phyloP scores from a whole-genome alignment of 2,329 filamentous ascomycete species.

The Zymoseptoria brevis region DNA sequence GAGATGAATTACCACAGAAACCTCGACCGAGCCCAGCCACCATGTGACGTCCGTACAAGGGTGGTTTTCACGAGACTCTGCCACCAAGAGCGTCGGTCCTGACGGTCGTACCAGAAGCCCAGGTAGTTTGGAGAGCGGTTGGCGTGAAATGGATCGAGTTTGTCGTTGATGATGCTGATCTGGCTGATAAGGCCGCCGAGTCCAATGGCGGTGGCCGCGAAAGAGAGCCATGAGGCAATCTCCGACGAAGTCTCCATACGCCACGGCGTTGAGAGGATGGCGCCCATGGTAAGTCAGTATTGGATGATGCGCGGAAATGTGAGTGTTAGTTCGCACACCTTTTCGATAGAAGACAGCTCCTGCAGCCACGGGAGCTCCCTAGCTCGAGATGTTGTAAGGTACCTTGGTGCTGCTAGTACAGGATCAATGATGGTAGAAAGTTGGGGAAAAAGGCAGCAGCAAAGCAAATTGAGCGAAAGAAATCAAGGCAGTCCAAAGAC shows the following conservation, averaged over 20 bases:
- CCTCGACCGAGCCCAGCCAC: neutral
- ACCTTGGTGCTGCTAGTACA: no score
- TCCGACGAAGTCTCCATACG: neutral
- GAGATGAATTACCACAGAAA: neutral
- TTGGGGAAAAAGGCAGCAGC: neutral
- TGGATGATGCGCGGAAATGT: neutral
- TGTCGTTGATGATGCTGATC: neutral
- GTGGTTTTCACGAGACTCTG: constrained; percentile 1
- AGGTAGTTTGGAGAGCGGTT: neutral
- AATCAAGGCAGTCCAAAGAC: neutral
- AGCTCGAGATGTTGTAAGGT: no score
- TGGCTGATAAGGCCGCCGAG: constrained; percentile 1
- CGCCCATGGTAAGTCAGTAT: neutral
- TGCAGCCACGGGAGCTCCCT: no score
- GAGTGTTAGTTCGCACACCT: no score
- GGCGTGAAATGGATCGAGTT: constrained; percentile 2
- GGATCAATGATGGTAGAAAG: neutral
- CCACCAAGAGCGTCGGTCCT: neutral
- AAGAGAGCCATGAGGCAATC: constrained; percentile 3
- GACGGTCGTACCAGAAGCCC: constrained; percentile 1
- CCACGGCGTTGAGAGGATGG: neutral
- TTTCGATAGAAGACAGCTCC: no score
- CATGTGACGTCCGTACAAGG: neutral
- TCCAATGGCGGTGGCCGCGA: constrained; percentile 1
- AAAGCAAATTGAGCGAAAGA: neutral